Evolutionary conservation across 1,284 basidiomycete genomes (phyloP), one percentile per base, ranked within the genome.

Genomic region (Cerrena zonata): DNA sequence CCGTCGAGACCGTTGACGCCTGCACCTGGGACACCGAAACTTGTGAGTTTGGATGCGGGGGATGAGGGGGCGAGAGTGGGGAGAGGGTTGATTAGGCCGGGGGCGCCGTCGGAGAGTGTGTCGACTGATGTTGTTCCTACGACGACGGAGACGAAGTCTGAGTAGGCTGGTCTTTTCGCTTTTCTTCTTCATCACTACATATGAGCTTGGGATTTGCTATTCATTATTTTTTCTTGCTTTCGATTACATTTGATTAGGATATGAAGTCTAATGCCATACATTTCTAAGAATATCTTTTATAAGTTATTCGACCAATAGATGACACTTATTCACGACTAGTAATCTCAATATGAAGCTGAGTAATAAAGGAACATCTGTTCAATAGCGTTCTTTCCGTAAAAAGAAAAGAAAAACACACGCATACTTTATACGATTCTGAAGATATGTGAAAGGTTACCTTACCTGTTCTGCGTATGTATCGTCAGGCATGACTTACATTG

Each of bases 1-100:
- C 68, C 74, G 2, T 82, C 81, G 23, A 72, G 78, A 18, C 84
- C 86, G 15, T 74, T 76, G n/a, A 86, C 84, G 2, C 85, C 85
- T 1, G 74, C 67, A 12, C 65, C 64, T 25, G 58, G 54, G 3
- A 42, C 41, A 4, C 41, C 41, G 5, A 23, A 19, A 13, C 19
- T 23, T 3, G 18, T 22, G 10, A 13, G 13, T n/a, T 22, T 10
- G 41, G 41, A 42, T 7, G 41, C 13, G 3, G 23, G 19, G 36
- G 38, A 48, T 47, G 12, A 24, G 4, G 19, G 22, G 47, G 44
- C 5, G 24, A 45, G 25, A 26, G 47, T 39, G 26, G 26, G 26
- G 22, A n/a, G 45, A 22, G 45, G 45, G 26, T 38, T 47, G 34
- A 4, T 47, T 4, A 23, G 24, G 11, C 45, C 45, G 25, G 38